Conservation (phyloP, 2,329 filamentous ascomycete species). For the Clarireedia monteithiana region DNA sequence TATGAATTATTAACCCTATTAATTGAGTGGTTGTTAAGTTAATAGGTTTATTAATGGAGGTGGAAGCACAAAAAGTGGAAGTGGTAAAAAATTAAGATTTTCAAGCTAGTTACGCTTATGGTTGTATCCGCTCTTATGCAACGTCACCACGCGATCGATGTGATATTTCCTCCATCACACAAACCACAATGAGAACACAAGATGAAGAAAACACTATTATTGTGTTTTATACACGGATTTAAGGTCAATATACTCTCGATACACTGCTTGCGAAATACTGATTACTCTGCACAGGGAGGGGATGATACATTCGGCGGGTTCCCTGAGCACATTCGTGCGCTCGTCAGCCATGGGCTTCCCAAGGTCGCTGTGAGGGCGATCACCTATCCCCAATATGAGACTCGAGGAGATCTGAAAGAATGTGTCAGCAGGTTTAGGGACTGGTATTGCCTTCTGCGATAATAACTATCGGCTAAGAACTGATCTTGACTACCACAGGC, state of each 20-base stretch:
- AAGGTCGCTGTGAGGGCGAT: constrained; percentile 59
- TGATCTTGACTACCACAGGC: constrained; percentile 40
- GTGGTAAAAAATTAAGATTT: too few relatives aligned
- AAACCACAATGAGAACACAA: constrained; percentile 24
- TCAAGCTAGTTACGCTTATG: too few relatives aligned
- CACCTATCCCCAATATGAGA: constrained; percentile 77
- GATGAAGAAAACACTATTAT: constrained; percentile 70
- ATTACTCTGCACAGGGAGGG: constrained; percentile 46
- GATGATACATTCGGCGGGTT: constrained; percentile 73
- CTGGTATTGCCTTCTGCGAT: constrained; percentile 42
- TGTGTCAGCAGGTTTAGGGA: constrained; percentile 68
- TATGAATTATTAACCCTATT: too few relatives aligned
- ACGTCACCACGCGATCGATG: background rate
- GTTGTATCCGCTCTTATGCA: too few relatives aligned
- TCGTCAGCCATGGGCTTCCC: constrained; percentile 58
- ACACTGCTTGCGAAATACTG: background rate
- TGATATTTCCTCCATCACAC: background rate
- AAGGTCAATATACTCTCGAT: constrained; percentile 42
- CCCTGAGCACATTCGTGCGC: constrained; percentile 60
- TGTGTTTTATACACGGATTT: constrained; percentile 86
- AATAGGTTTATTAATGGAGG: too few relatives aligned
- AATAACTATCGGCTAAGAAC: background rate
- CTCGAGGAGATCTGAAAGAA: constrained; percentile 65
- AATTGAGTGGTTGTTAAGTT: too few relatives aligned
- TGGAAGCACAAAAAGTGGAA: too few relatives aligned